A percentile compares a stretch with the other conserved stretches of the same genome.
phyloP scores from a whole-genome alignment of 1,139 yeast species.

The Debaryomycetaceae sp. region DNA sequence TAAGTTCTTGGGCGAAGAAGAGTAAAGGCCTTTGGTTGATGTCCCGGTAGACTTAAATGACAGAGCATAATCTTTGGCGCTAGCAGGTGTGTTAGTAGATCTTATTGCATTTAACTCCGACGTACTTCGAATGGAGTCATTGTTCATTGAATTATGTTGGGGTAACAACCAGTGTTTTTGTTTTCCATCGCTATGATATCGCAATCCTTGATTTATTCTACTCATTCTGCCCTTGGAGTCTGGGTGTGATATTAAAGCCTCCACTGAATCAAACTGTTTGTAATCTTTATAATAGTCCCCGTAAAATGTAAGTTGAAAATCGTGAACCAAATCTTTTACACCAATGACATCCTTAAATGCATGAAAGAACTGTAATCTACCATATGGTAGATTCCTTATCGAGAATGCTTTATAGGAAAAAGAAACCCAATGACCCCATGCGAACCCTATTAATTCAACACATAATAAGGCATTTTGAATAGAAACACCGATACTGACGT shows the following conservation, averaged over 20 bases:
- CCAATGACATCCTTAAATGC: constrained; percentile 82
- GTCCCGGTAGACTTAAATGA: constrained; percentile 33
- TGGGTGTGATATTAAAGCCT: constrained; percentile 67
- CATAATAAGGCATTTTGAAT: constrained; percentile 82
- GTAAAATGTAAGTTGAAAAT: constrained; percentile 67
- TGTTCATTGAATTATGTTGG: constrained; percentile 14
- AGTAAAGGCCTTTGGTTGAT: constrained; percentile 31
- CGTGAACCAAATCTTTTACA: constrained; percentile 68
- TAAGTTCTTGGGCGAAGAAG: constrained; percentile 24
- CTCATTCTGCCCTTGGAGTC: constrained; percentile 63
- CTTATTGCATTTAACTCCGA: constrained; percentile 26
- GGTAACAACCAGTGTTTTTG: constrained; percentile 81
- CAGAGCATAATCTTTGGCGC: constrained; percentile 21
- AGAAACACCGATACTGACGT: constrained; percentile 48
- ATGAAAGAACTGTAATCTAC: constrained; percentile 53
- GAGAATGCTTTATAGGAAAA: constrained; percentile 77
- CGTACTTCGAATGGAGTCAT: constrained; percentile 21
- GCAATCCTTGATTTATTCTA: constrained; percentile 75
- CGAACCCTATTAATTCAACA: constrained; percentile 80
- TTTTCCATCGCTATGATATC: constrained; percentile 77
- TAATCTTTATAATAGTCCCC: constrained; percentile 77
- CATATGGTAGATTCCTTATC: constrained; percentile 58
- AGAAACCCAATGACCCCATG: constrained; percentile 83
- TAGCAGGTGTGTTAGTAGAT: constrained; percentile 3
- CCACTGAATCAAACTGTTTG: constrained; percentile 78